Evolutionary conservation across 2,329 filamentous ascomycete genomes (phyloP).

Genomic region (Penicillium sp.): DNA sequence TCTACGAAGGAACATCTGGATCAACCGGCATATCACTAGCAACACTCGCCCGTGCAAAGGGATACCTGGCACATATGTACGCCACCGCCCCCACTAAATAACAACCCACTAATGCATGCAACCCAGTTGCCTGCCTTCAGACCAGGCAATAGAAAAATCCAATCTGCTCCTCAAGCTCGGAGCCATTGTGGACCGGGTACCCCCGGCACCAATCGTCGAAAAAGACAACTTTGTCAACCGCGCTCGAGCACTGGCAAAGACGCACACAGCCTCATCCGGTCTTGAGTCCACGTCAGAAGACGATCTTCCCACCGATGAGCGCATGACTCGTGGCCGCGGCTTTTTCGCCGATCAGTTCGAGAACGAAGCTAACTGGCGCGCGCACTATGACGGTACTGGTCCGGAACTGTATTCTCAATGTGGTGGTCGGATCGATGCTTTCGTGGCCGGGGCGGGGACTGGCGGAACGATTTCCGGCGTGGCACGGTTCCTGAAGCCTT

Average conservation of each 20-base stretch:
- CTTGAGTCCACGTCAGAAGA: conserved; percentile 11
- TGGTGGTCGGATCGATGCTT: conserved; percentile 74
- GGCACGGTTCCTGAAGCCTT: conserved; percentile 77
- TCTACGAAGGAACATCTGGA: conserved; percentile 96
- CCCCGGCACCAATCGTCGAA: conserved; percentile 90
- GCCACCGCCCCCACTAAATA: conserved; percentile 19
- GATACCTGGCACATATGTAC: conserved; percentile 87
- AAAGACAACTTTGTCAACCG: conserved; percentile 93
- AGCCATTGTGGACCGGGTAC: conserved; percentile 87
- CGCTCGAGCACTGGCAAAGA: conserved; percentile 72
- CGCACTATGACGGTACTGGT: conserved; percentile 80
- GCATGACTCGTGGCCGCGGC: conserved; percentile 66
- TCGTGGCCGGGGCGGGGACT: conserved; percentile 90
- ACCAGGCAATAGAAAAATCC: conserved; percentile 86
- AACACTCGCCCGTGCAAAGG: conserved; percentile 80
- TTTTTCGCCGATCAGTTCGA: conserved; percentile 98
- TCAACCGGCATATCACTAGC: conserved; percentile 95
- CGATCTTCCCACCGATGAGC: conserved; percentile 20
- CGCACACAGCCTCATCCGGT: conserved; percentile 61
- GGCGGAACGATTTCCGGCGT: conserved; percentile 92
- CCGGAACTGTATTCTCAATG: conserved; percentile 87
- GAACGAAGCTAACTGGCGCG: conserved; percentile 81
- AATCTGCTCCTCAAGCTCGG: conserved; percentile 86
- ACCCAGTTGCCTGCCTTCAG: conserved; percentile 81
- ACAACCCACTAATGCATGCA: conserved; percentile 16